A percentile compares a stretch with the other conserved stretches of the same genome.
phyloP scores from a whole-genome alignment of 73 alveolate species.

The Uronychia setigera region DNA sequence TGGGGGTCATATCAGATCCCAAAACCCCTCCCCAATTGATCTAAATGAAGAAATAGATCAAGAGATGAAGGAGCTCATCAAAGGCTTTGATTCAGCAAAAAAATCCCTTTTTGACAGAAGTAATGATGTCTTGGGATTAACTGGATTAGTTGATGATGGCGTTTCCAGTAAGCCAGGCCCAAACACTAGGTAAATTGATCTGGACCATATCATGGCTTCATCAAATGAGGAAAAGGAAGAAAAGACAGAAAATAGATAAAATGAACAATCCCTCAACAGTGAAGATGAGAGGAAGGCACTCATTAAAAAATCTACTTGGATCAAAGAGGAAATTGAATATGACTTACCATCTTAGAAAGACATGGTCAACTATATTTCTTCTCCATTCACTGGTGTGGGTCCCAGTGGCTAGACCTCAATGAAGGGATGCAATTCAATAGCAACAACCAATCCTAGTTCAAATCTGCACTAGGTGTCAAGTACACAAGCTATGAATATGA shows the following conservation, averaged over 20 bases:
- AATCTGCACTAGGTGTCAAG: not conserved
- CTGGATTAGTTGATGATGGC: not conserved
- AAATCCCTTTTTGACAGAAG: not conserved
- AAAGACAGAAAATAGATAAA: not conserved
- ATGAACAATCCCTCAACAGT: not conserved
- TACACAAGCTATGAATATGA: not conserved
- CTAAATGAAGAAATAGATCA: not conserved
- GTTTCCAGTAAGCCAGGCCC: not conserved
- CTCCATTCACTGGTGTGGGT: no score
- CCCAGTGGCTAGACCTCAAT: not conserved
- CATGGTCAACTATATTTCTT: no score
- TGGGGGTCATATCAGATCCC: not conserved
- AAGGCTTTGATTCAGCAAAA: not conserved
- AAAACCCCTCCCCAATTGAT: not conserved
- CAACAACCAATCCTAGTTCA: not conserved
- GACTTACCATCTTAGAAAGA: no score
- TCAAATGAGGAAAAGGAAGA: not conserved
- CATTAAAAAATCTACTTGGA: not conserved
- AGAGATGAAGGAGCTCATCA: not conserved
- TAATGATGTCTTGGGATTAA: not conserved
- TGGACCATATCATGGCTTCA: not conserved
- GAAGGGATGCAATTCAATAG: not conserved
- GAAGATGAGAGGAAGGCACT: not conserved
- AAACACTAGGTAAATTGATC: not conserved
- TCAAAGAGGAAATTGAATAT: not conserved